These are phyloP conservation scores for Hyaloscypha hepaticicola DNA, from an alignment of 495 filamentous ascomycete species.

Conservation along the genomic window DNA sequence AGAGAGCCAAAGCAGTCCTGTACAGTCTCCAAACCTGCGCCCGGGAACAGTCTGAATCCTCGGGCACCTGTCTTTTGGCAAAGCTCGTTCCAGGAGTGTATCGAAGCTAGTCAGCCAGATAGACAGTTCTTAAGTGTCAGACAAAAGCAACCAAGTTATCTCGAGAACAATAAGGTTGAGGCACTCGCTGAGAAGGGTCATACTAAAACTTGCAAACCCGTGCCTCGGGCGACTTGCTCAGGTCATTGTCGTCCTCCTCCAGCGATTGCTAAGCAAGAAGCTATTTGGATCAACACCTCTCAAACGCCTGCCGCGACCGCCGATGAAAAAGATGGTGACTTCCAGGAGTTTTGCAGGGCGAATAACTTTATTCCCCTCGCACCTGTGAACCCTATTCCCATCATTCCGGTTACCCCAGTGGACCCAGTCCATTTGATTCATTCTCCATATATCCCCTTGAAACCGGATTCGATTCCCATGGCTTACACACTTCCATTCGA, in stretches of 20 bases:
- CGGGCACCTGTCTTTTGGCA: conserved; percentile 17
- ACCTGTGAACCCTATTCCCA: neutral
- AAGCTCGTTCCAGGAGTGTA: neutral
- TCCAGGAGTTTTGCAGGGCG: neutral
- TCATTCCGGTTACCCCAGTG: neutral
- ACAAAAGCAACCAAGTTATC: neutral
- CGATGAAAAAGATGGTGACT: neutral
- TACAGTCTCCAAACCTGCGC: neutral
- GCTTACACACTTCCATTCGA: neutral
- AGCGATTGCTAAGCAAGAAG: conserved; percentile 8
- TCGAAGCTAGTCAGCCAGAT: neutral
- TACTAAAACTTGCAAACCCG: too few relatives aligned
- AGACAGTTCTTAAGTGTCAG: neutral
- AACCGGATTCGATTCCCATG: neutral
- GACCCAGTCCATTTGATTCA: neutral
- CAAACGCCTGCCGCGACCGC: neutral
- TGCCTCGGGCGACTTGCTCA: too few relatives aligned
- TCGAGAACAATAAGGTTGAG: neutral
- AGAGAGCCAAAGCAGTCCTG: neutral
- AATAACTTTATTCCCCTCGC: neutral
- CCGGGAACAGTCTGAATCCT: conserved; percentile 15
- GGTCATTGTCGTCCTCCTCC: too few relatives aligned
- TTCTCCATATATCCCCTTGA: neutral
- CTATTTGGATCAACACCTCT: conserved; percentile 10
- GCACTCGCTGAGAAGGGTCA: neutral